These are phyloP conservation scores for Gregarina niphandrodes DNA, from an alignment of 169 alveolate species.

Conservation along the genomic window DNA sequence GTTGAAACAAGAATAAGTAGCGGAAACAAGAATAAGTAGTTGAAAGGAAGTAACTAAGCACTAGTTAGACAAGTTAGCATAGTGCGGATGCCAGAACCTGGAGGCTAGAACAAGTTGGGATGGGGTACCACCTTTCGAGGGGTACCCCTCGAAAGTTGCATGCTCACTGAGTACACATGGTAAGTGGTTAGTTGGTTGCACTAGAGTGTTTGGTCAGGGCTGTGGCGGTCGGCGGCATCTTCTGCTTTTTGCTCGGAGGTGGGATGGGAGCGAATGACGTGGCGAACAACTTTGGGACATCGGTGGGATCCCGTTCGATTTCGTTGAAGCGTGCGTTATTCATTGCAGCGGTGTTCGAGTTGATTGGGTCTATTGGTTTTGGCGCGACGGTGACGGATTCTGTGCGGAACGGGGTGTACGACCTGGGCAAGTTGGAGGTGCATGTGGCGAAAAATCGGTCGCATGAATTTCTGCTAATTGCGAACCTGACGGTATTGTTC, in stretches of 20 bases:
- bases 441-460: slow-evolving; percentile 8
- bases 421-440: not conserved
- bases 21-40: too few species aligned
- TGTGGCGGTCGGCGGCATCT: slow-evolving; percentile 32
- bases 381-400: slow-evolving; percentile 48
- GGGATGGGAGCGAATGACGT: slow-evolving; percentile 54
- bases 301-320: slow-evolving; percentile 42
- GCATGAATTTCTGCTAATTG: slow-evolving; percentile 36
- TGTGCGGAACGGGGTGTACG: slow-evolving; percentile 31
- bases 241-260: slow-evolving; percentile 27
- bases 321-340: slow-evolving; percentile 29
- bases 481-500: slow-evolving; percentile 38
- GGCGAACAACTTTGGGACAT: slow-evolving; percentile 48
- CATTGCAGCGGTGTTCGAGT: slow-evolving; percentile 38
- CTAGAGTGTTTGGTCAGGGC: too few species aligned
- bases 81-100: too few species aligned
- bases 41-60: too few species aligned
- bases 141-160: too few species aligned
- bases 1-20: too few species aligned
- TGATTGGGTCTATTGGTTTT: slow-evolving; percentile 39
- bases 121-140: too few species aligned
- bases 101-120: too few species aligned
- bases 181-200: too few species aligned
- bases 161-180: too few species aligned
- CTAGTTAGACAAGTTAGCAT: too few species aligned